Conservation (phyloP, 75 land plant genomes). For the Pseudotsuga menziesii region DNA sequence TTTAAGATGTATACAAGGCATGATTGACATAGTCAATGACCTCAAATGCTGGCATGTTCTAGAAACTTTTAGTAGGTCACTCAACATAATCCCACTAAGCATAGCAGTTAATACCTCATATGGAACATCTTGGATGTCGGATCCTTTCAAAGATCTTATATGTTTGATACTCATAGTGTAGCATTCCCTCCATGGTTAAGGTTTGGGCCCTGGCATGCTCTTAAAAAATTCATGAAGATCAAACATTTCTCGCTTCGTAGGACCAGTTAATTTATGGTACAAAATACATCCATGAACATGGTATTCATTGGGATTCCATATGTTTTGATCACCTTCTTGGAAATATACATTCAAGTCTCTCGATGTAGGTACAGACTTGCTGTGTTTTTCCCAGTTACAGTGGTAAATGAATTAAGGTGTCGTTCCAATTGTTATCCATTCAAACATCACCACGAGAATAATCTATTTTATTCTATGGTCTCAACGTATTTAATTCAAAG, state of each 20-base stretch:
- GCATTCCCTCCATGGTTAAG: slow-evolving; percentile 20
- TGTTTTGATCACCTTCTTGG: slow-evolving; percentile 14
- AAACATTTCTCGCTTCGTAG: slow-evolving; percentile 43
- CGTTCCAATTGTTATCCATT: background rate
- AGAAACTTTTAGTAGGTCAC: slow-evolving; percentile 69
- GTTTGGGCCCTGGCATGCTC: slow-evolving; percentile 61
- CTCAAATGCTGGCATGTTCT: slow-evolving; percentile 71
- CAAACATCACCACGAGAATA: background rate
- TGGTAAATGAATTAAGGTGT: slow-evolving; percentile 31
- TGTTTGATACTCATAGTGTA: slow-evolving; percentile 36
- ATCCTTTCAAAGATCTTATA: slow-evolving; percentile 13
- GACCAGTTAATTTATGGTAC: slow-evolving; percentile 23
- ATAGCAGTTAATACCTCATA: slow-evolving; percentile 67
- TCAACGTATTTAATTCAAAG: background rate
- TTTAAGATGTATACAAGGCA: slow-evolving; percentile 88
- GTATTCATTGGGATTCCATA: slow-evolving; percentile 59
- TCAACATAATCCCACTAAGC: slow-evolving; percentile 48
- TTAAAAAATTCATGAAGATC: slow-evolving; percentile 89
- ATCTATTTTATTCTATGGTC: background rate
- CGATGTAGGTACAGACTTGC: slow-evolving; percentile 21
- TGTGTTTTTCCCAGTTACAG: slow-evolving; percentile 79
- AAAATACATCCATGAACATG: slow-evolving; percentile 73
- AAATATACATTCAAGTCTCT: background rate
- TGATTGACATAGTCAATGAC: slow-evolving; percentile 55
- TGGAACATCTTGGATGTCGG: slow-evolving; percentile 68